phyloP scores from a whole-genome alignment of 2,329 filamentous ascomycete species.

The Colletotrichum lini region DNA sequence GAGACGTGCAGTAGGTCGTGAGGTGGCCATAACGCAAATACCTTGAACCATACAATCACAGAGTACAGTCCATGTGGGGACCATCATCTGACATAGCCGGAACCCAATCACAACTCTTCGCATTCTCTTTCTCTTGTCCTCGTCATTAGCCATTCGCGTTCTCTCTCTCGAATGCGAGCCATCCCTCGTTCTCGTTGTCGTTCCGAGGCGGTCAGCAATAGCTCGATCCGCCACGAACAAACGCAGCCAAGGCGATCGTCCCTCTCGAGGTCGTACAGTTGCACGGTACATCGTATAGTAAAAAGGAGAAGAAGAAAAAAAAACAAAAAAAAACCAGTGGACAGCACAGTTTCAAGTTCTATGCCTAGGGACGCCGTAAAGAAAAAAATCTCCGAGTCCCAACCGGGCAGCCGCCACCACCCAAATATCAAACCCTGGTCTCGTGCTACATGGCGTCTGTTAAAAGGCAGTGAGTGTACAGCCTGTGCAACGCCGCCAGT shows the following conservation, averaged over 20 bases:
- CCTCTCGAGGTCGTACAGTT: no score
- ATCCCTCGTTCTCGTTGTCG: background rate
- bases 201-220: conserved; percentile 4
- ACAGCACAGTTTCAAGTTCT: no score
- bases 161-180: background rate
- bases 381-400: conserved; percentile 1
- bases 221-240: no score
- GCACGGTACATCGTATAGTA: no score
- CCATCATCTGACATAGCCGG: conserved; percentile 10
- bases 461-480: background rate
- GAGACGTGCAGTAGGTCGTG: no score
- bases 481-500: conserved; percentile 29
- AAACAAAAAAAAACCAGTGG: no score
- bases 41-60: background rate
- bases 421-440: background rate
- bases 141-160: no score
- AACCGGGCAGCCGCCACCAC: background rate
- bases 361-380: background rate
- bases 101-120: conserved; percentile 10
- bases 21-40: background rate
- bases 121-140: conserved; percentile 3
- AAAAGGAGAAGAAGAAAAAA: no score
- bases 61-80: background rate
- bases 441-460: background rate
- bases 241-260: no score